A percentile compares a stretch with the other conserved stretches of the same genome.
These are phyloP conservation scores for Tricholoma sp. DNA, from an alignment of 768 basidiomycete genomes.

Conservation along the genomic window DNA sequence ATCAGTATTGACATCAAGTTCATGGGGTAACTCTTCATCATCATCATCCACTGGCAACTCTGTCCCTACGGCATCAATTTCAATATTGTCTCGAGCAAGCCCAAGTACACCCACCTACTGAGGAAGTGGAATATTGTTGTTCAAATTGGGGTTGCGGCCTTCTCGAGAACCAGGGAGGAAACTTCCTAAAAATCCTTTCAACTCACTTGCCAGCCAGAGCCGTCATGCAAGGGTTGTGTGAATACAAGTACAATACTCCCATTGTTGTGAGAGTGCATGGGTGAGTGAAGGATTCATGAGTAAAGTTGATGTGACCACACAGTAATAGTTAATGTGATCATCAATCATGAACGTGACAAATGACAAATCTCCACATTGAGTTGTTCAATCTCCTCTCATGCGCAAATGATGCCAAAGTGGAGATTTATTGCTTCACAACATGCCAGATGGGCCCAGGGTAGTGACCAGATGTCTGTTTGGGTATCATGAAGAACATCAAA, in stretches of 20 bases:
- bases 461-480: background rate
- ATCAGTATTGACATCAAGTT: background rate
- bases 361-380: slow-evolving; percentile 1
- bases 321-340: background rate
- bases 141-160: background rate
- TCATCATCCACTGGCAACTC: background rate
- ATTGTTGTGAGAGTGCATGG: background rate
- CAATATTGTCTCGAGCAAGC: background rate
- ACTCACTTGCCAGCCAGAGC: background rate
- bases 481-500: slow-evolving; percentile 1
- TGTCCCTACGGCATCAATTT: background rate
- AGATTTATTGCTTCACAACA: background rate
- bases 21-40: background rate
- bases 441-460: background rate
- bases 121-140: background rate
- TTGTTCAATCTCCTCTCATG: background rate
- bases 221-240: background rate
- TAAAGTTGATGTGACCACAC: background rate
- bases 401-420: no score
- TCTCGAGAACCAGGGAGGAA: background rate
- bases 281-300: background rate
- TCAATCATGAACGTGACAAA: background rate
- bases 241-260: background rate
- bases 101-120: background rate
- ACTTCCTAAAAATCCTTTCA: background rate